These are phyloP conservation scores for Paracoccidioides brasiliensis DNA, from an alignment of 2,329 filamentous ascomycete genomes.

Conservation along the genomic window DNA sequence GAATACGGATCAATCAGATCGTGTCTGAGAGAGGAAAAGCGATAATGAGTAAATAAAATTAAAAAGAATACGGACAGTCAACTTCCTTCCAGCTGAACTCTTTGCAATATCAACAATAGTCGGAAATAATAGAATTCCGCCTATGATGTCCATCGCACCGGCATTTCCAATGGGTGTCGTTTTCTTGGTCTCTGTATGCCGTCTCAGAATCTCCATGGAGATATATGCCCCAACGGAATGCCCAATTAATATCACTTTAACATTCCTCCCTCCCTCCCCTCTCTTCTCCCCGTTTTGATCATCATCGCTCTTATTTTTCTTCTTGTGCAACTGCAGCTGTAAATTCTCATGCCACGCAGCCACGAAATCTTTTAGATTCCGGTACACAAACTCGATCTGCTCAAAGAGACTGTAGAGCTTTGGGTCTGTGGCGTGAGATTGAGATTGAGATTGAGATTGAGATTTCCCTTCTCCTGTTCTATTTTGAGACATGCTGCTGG, in stretches of 20 bases:
- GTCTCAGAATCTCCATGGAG: slow-evolving; percentile 51
- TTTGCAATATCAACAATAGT: slow-evolving; percentile 58
- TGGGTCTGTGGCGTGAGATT: not conserved
- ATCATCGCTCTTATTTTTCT: not conserved
- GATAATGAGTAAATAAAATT: not conserved
- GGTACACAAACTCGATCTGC: slow-evolving; percentile 38
- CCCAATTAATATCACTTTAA: slow-evolving; percentile 51
- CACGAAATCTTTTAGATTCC: slow-evolving; percentile 30
- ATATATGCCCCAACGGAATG: slow-evolving; percentile 67
- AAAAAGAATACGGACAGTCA: slow-evolving; percentile 25
- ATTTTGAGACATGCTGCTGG: not conserved
- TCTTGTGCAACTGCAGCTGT: not conserved
- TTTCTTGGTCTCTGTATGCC: slow-evolving; percentile 33
- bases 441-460: not conserved
- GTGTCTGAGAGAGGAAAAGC: not conserved
- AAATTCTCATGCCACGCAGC: slow-evolving; percentile 5
- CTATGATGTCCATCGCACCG: slow-evolving; percentile 29
- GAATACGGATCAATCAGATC: no score
- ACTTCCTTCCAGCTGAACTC: slow-evolving; percentile 46
- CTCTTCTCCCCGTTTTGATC: not conserved
- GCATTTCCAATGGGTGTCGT: slow-evolving; percentile 1
- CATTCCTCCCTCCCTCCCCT: slow-evolving; percentile 3
- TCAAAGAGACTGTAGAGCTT: slow-evolving; percentile 32
- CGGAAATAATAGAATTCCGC: slow-evolving; percentile 57
- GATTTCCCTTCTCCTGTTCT: not conserved